Base-by-base conservation (phyloP, 768 basidiomycete genomes). In the Leucocoprinus birnbaumii region DNA sequence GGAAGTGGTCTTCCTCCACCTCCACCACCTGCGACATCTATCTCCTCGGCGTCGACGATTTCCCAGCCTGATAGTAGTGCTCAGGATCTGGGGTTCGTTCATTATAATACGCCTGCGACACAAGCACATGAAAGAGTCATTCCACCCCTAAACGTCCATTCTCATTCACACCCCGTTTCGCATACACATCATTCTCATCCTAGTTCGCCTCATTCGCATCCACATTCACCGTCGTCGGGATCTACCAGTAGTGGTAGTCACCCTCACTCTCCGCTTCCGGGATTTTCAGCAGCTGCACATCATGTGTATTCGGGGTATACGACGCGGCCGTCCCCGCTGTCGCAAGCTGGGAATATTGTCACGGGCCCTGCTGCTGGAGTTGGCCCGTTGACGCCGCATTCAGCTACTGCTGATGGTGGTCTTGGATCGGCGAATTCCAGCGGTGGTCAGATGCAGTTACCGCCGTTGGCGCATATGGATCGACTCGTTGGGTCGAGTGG, bases 391-490 rank as follows among this genome's bases (percentile, higher is more conserved):
- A 55, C 54, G 13, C 54, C 54, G 18, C 54, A 27, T 43, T 49
- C 54, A 19, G 47, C 54, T n/a, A 55, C 40, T 16, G 54, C 48
- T 21, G 47, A 18, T 24, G 48, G 11, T n/a, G 22, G 37, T 35
- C 27, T 14, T 44, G 51, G 41, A 9, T 19, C 34, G 27, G 31
- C 8, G 11, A 35, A 13, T 18, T 11, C 5, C 31, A 31, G 11
- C 11, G 11, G 11, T 31, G 43, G 38, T 35, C 47, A 27, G 26
- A 55, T 48, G 40, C 54, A 55, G 21, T 37, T 55, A n/a, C 54
- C 54, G 31, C 54, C 54, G n/a, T 24, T 55, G 47, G 38, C 54
- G 5, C 44, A 55, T 44, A 55, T 55, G 54, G 54, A 55, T 22
- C 47, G 54, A 19, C 7, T 55, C 9, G 40, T 49, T 16, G 48